A percentile compares a stretch with the other conserved stretches of the same genome.
These are phyloP conservation scores for Thraustotheca clavata DNA, from an alignment of 352 stramenopile genomes.

Conservation along the genomic window DNA sequence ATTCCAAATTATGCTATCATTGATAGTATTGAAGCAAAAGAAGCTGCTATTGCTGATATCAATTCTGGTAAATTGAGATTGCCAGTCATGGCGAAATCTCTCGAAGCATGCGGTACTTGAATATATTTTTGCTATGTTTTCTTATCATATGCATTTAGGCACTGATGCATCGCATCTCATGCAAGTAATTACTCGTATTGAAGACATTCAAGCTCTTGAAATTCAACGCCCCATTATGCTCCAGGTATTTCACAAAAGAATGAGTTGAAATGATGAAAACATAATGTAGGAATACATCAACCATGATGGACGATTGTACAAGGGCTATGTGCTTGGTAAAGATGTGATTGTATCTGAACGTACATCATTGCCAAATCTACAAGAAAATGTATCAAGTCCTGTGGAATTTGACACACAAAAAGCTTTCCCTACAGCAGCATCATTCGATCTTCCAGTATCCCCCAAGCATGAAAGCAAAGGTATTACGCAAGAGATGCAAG, in stretches of 20 bases:
- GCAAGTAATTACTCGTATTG: conserved; percentile 60
- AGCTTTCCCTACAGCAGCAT: conserved; percentile 53
- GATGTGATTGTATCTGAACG: conserved; percentile 68
- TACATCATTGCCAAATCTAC: conserved; percentile 63
- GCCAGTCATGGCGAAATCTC: conserved; percentile 75
- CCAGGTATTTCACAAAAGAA: conserved; percentile 31
- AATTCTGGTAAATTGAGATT: conserved; percentile 34
- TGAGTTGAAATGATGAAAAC: neutral
- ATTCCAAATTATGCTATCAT: conserved; percentile 48
- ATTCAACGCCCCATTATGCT: conserved; percentile 53
- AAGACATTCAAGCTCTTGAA: conserved; percentile 37
- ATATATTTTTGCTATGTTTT: neutral
- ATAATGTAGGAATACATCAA: conserved; percentile 69
- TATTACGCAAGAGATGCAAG: conserved; percentile 31
- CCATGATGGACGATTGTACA: conserved; percentile 67
- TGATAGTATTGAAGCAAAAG: conserved; percentile 23
- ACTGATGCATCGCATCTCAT: conserved; percentile 78
- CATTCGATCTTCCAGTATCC: conserved; percentile 19
- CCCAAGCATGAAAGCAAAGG: neutral
- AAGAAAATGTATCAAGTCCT: conserved; percentile 30
- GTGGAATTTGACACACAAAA: conserved; percentile 80
- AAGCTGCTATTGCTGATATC: conserved; percentile 31
- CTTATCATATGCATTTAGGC: conserved; percentile 25
- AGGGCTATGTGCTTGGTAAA: conserved; percentile 75
- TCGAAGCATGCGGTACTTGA: conserved; percentile 68